Evolutionary conservation across 2,329 filamentous ascomycete species (phyloP).

Genomic region (Domatiomyces globalis): DNA sequence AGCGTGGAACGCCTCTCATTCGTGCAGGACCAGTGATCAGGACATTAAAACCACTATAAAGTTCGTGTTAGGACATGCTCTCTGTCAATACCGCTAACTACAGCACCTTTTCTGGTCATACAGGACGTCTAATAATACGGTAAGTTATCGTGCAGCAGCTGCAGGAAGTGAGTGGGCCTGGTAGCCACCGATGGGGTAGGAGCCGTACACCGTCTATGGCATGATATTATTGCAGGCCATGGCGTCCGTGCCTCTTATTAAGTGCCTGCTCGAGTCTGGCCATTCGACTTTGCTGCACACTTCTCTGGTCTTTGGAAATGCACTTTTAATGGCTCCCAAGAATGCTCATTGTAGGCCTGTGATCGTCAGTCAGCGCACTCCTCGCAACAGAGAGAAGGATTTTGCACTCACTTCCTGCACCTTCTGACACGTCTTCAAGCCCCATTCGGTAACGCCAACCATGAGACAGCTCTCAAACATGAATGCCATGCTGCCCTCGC

Average conservation of each 20-base stretch:
- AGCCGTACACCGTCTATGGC: too few species aligned
- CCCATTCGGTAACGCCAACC: constrained; percentile 62
- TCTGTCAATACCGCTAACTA: neutral
- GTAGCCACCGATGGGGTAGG: too few species aligned
- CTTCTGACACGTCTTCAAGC: constrained; percentile 54
- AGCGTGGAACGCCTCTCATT: too few species aligned
- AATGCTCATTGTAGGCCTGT: constrained; percentile 59
- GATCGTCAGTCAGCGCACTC: constrained; percentile 3
- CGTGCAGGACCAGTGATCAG: too few species aligned
- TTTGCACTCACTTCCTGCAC: constrained; percentile 39
- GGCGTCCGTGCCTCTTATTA: too few species aligned
- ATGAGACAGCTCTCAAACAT: constrained; percentile 54
- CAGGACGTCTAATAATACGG: neutral
- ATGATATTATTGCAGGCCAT: too few species aligned
- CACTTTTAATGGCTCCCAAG: constrained; percentile 56
- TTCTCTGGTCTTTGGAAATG: constrained; percentile 45
- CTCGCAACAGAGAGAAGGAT: too few species aligned
- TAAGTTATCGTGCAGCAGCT: too few species aligned
- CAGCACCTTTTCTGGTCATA: neutral
- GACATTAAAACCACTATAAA: neutral
- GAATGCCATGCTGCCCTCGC: constrained; percentile 48
- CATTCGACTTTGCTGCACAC: neutral
- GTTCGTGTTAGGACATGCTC: neutral
- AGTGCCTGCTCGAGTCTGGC: too few species aligned
- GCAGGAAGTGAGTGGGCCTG: too few species aligned